Evolutionary conservation across 1,139 yeast species (phyloP).

Genomic region (Kodamaea derodonti): DNA sequence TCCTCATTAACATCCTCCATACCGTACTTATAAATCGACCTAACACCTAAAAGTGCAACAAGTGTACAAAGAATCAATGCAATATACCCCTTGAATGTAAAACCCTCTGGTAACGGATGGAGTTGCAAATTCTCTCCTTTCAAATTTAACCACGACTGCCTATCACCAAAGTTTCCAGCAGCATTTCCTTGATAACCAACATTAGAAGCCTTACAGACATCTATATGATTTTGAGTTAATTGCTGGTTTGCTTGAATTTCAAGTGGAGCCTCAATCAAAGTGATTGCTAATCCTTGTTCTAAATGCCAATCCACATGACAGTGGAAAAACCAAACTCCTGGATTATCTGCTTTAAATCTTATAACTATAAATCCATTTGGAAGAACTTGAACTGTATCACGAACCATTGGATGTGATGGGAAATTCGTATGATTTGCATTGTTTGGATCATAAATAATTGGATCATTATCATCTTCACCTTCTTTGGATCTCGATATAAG

Average conservation of each 20-base stretch:
- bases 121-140: slow-evolving; percentile 55
- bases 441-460: slow-evolving; percentile 50
- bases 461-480: slow-evolving; percentile 47
- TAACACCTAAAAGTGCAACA: slow-evolving; percentile 58
- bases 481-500: slow-evolving; percentile 57
- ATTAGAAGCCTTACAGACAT: slow-evolving; percentile 53
- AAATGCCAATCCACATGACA: slow-evolving; percentile 96
- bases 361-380: slow-evolving; percentile 65
- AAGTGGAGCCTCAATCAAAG: slow-evolving; percentile 70
- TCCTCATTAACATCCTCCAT: slow-evolving; percentile 55
- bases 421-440: slow-evolving; percentile 45
- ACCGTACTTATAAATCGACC: slow-evolving; percentile 56
- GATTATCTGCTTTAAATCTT: slow-evolving; percentile 74
- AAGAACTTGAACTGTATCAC: slow-evolving; percentile 65
- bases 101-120: slow-evolving; percentile 59
- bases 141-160: slow-evolving; percentile 49
- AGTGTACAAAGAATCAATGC: slow-evolving; percentile 56
- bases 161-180: slow-evolving; percentile 47
- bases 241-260: slow-evolving; percentile 38
- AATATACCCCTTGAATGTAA: slow-evolving; percentile 63
- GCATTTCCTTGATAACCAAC: slow-evolving; percentile 61
- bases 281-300: slow-evolving; percentile 77
- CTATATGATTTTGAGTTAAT: slow-evolving; percentile 41
- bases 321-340: slow-evolving; percentile 93
- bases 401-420: slow-evolving; percentile 59